Percentiles rank a stretch among this genome's conserved stretches.
phyloP scores from a whole-genome alignment of 2,329 filamentous ascomycete genomes.

The Endocalyx cinctus region DNA sequence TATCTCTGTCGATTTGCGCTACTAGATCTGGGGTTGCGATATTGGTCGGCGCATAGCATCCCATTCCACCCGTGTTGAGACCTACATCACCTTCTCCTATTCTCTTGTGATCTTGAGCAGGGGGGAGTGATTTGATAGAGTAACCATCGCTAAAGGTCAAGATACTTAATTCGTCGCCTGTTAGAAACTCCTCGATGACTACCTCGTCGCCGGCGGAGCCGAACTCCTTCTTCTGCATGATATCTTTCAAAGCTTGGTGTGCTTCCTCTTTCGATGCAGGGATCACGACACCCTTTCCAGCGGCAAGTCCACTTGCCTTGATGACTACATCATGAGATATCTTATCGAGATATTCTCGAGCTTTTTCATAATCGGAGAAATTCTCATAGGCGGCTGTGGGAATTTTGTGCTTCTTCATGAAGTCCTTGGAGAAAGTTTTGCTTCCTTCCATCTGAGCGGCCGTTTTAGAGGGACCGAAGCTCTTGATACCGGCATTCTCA shows the following conservation, averaged over 20 bases:
- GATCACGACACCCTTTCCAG: conserved; percentile 93
- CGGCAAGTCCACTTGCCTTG: conserved; percentile 88
- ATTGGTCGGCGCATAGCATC: conserved; percentile 88
- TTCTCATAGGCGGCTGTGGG: conserved; percentile 89
- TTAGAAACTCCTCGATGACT: conserved; percentile 90
- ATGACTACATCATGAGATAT: conserved; percentile 77
- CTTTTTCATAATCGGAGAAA: conserved; percentile 72
- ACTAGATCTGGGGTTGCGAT: conserved; percentile 73
- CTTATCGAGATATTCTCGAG: conserved; percentile 67
- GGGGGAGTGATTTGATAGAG: conserved; percentile 75
- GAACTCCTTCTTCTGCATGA: conserved; percentile 87
- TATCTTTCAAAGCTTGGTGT: conserved; percentile 73
- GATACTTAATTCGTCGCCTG: conserved; percentile 88
- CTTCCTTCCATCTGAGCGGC: conserved; percentile 91
- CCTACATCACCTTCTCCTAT: conserved; percentile 87
- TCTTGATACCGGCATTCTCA: conserved; percentile 64
- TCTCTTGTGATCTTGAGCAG: conserved; percentile 95
- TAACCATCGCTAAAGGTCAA: conserved; percentile 89
- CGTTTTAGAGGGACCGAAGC: conserved; percentile 79
- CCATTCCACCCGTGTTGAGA: conserved; percentile 96
- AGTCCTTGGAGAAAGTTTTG: conserved; percentile 97
- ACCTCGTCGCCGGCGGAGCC: conserved; percentile 83
- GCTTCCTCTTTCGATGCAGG: conserved; percentile 79
- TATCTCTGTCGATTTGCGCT: conserved; percentile 70
- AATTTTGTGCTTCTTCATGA: conserved; percentile 87